Evolutionary conservation across 805 yeast genomes (phyloP), one percentile per base, ranked within the genome.

Genomic region (Wickerhamiella sergipiensis): DNA sequence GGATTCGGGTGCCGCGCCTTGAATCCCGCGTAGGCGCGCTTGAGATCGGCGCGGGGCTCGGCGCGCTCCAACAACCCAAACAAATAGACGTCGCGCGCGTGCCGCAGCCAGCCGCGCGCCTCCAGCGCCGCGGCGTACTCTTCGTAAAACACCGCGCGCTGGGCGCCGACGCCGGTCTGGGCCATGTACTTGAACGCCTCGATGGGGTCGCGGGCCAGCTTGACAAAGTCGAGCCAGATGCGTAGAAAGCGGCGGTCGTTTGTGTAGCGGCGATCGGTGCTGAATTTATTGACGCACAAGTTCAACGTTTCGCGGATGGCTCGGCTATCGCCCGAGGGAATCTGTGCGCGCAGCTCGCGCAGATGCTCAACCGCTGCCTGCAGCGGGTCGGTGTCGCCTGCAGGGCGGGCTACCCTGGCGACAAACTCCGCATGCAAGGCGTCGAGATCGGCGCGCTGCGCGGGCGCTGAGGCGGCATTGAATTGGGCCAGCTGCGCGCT

Each of bases 201-300:
- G 43, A 78, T 69, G 0, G 89, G 88, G 15, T 81, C 74, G 53
- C 81, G 85, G 1, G 83, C 75, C 59, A 75, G 80, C 22, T 73
- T 75, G 8, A 84, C 78, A 63, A 86, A 88, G 57, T 79, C 80
- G 40, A 89, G 65, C 97, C 98, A 90, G 1, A 88, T 73, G 54
- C 73, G 75, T 47, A 90, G 65, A 61, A 84, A 88, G 46, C 97
- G 67, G 1, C 90, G 79, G 62, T 90, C 97, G 62, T 89, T 83
- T 53, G 79, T 81, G 63, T 88, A 90, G 54, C 67, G 24, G 43
- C 46, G 61, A 64, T 26, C 19, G 19, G 19, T 15, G 4, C 19
- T 36, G 19, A 10, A 36, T 15, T 15, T 36, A 18, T 13, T 36
- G 40, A 36, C 40, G 19, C 40, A 36, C 19, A 36, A 6, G 9